A percentile compares a stretch with the other conserved stretches of the same genome.
Evolutionary conservation across 192 early-diverging fungal genomes (phyloP).

Genomic region (Podila verticillata): DNA sequence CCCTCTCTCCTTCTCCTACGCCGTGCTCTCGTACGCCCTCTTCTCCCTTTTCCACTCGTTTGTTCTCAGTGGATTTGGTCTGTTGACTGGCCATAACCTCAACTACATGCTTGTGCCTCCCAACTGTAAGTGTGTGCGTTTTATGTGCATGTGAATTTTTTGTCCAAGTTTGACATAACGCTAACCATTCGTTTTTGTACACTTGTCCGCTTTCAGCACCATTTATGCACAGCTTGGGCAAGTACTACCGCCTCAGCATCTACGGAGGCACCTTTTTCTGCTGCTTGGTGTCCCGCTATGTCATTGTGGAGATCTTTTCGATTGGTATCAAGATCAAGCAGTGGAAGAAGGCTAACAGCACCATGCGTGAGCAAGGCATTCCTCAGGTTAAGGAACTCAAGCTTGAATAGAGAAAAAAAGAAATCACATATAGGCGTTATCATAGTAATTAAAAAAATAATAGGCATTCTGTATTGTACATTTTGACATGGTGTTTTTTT

Average conservation of each 20-base stretch:
- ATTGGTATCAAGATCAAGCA: conserved; percentile 37
- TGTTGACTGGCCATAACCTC: conserved; percentile 60
- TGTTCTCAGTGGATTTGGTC: conserved; percentile 53
- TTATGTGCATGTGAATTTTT: neutral
- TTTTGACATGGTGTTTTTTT: neutral
- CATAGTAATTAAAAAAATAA: neutral
- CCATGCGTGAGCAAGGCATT: conserved; percentile 42
- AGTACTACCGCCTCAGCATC: conserved; percentile 36
- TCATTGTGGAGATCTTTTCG: conserved; percentile 40
- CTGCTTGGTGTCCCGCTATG: conserved; percentile 32
- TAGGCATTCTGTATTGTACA: neutral
- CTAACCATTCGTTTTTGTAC: neutral
- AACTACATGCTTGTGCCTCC: conserved; percentile 66
- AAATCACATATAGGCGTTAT: neutral
- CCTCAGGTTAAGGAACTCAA: conserved; percentile 15
- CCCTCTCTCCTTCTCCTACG: conserved; percentile 56
- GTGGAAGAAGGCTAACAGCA: conserved; percentile 24
- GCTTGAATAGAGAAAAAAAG: neutral
- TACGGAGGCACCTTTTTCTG: conserved; percentile 19
- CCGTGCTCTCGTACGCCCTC: conserved; percentile 58
- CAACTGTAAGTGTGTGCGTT: conserved; percentile 50
- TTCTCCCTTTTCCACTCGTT: conserved; percentile 63
- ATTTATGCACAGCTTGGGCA: conserved; percentile 37
- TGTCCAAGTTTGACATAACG: neutral
- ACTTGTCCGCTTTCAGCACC: conserved; percentile 1